Evolutionary conservation across 2,329 filamentous ascomycete species (phyloP).

Genomic region (Neonectria coccinea): DNA sequence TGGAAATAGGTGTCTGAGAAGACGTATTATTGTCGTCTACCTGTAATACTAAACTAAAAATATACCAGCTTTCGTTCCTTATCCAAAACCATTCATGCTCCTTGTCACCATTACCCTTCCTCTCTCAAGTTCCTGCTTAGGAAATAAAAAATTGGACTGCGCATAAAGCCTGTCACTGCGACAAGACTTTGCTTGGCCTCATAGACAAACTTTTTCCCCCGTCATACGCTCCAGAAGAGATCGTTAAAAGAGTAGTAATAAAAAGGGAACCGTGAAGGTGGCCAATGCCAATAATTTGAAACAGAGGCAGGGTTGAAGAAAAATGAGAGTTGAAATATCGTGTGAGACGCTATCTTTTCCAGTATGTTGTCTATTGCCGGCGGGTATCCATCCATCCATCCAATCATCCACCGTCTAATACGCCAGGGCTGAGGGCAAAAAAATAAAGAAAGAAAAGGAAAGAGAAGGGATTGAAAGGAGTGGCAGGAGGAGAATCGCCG

Average conservation of each 20-base stretch:
- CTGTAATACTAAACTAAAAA: background rate
- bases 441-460: constrained; percentile 1
- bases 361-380: background rate
- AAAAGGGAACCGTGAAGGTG: background rate
- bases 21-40: background rate
- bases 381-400: constrained; percentile 8
- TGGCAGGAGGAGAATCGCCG: background rate
- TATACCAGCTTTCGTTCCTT: background rate
- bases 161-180: background rate
- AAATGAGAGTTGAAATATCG: background rate
- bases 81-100: background rate
- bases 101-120: background rate
- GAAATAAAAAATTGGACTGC: background rate
- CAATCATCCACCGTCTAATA: constrained; percentile 1
- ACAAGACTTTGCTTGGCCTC: background rate
- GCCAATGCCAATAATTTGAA: constrained; percentile 9
- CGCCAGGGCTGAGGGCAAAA: background rate
- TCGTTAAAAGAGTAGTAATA: background rate
- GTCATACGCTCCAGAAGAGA: background rate
- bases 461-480: constrained; percentile 4
- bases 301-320: background rate
- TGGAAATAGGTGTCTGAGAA: background rate
- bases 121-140: background rate
- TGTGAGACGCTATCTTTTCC: background rate
- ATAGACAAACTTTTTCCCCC: background rate